Evolutionary conservation across 305 asterid species (phyloP).

Genomic region (Plantago coronopus): DNA sequence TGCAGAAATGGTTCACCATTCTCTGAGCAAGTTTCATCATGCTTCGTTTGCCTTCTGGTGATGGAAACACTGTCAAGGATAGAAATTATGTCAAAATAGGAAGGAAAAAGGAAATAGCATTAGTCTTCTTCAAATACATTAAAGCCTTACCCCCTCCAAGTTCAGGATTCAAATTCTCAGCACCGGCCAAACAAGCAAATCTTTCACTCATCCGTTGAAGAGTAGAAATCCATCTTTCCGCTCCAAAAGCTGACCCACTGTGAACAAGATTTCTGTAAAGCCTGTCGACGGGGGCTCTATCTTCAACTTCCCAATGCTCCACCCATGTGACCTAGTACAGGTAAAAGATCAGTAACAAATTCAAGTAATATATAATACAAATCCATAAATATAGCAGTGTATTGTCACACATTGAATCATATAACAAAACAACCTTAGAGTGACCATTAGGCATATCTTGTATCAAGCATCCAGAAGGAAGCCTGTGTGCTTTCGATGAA

Average conservation of each 20-base stretch:
- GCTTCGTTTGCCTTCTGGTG: constrained; percentile 79
- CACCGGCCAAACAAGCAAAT: constrained; percentile 61
- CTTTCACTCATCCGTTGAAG: constrained; percentile 81
- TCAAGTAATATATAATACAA: not conserved
- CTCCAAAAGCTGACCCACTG: constrained; percentile 83
- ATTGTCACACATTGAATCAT: not conserved
- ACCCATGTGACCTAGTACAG: constrained; percentile 77
- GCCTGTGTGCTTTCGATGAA: constrained; percentile 47
- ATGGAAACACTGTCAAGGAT: constrained; percentile 49
- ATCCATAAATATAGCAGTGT: not conserved
- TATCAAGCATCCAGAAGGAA: constrained; percentile 93
- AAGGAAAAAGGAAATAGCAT: not conserved
- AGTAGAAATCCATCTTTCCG: constrained; percentile 78
- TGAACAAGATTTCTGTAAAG: constrained; percentile 72
- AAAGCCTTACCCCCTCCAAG: constrained; percentile 63
- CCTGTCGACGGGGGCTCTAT: constrained; percentile 49
- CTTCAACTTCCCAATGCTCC: constrained; percentile 91
- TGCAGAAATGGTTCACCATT: constrained; percentile 79
- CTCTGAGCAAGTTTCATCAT: constrained; percentile 92
- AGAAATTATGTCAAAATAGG: not conserved
- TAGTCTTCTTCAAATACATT: not conserved
- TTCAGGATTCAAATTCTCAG: constrained; percentile 54
- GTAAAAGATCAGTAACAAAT: not conserved
- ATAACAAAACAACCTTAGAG: constrained; percentile 65
- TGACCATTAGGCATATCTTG: constrained; percentile 98